Base-by-base conservation (phyloP, 2,329 filamentous ascomycete genomes). In the Bimuria novae-zelandiae region DNA sequence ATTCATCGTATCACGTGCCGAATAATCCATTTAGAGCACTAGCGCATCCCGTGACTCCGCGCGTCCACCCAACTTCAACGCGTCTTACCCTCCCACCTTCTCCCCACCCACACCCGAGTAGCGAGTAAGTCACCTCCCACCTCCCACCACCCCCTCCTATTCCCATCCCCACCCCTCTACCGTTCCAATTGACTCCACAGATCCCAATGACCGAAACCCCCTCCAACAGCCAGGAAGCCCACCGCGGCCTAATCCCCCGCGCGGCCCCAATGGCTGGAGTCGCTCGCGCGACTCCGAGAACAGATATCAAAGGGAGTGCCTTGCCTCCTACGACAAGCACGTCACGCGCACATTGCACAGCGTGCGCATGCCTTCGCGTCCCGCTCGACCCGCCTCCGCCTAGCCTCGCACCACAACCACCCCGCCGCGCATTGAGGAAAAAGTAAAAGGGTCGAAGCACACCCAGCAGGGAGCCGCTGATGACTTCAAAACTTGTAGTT, bases 281-380 rank as follows among this genome's bases (percentile, higher is more conserved):
- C 19, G 21, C 14, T 21, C 19, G 6, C 10, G 25, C 30, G 22
- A 30, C 42, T 53, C 17, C 41, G 49, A 54, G 52, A 63, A 63
- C 55, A 41, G 61, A 62, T 59, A 63, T 55, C 61, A 32, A 42
- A 63, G 61, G 59, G 61, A 59, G 56, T 59, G 58, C 35, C 39
- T 37, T 51, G 33, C 49, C 49, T 47, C 42, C 7, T 53, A 55
- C 49, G 50, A 1, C 47, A 50, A 40, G 41, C 59, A 54, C 35
- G 17, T 11, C 40, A 4, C 30, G 35, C 44, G 14, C 19, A 17
- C 14, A 17, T 25, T 23, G 17, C 41, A 30, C 16, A 17, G 32
- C 39, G 12, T n/a, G 4, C 14, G 3, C 6, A 2, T 19, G 30
- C 11, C 16, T 35, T 46, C 33, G 41, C 41, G 30, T n/a, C 33